phyloP scores from a whole-genome alignment of 768 basidiomycete genomes.

The Suillus decipiens region DNA sequence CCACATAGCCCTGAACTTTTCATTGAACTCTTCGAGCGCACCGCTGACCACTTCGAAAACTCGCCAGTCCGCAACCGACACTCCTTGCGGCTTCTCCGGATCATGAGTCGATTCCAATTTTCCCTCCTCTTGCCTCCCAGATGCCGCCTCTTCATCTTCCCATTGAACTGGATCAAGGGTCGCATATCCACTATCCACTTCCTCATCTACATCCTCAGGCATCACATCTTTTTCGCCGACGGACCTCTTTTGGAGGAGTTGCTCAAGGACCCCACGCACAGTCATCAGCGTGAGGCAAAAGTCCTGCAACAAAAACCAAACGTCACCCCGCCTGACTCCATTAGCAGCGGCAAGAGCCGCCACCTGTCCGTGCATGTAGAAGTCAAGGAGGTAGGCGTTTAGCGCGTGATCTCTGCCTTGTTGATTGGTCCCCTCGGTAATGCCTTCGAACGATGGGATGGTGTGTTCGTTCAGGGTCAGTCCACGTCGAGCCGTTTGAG shows the following conservation, averaged over 20 bases:
- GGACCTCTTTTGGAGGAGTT: constrained; percentile 38
- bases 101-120: background rate
- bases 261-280: constrained; percentile 51
- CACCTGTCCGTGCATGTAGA: constrained; percentile 65
- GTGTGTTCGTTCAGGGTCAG: constrained; percentile 59
- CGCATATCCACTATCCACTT: constrained; percentile 38
- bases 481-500: constrained; percentile 50
- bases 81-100: constrained; percentile 35
- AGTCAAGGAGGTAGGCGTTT: constrained; percentile 71
- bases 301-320: constrained; percentile 67
- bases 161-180: constrained; percentile 31
- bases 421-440: constrained; percentile 24
- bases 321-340: constrained; percentile 57
- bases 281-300: constrained; percentile 53
- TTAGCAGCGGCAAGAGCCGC: constrained; percentile 51
- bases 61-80: constrained; percentile 52
- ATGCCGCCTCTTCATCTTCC: constrained; percentile 16
- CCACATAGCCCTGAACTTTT: constrained; percentile 67
- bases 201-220: constrained; percentile 22
- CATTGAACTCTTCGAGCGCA: constrained; percentile 50
- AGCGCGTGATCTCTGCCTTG: constrained; percentile 36
- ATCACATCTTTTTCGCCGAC: constrained; percentile 15
- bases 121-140: constrained; percentile 5
- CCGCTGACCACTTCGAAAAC: constrained; percentile 52
- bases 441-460: constrained; percentile 53